These are phyloP conservation scores for Zygotorulaspora danielsina DNA, from an alignment of 805 yeast genomes.

Conservation along the genomic window DNA sequence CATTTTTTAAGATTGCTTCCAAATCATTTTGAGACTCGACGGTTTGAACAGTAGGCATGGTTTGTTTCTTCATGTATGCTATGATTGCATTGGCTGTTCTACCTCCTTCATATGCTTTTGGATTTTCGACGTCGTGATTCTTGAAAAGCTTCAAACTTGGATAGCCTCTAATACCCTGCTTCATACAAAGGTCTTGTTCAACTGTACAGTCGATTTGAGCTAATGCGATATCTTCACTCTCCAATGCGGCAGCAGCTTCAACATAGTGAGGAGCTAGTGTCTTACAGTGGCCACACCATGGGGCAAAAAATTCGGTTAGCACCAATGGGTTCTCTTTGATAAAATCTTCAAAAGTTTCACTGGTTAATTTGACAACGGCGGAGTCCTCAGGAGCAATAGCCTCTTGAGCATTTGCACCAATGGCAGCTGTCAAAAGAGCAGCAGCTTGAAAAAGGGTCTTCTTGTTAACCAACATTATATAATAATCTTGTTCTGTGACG, in stretches of 20 bases:
- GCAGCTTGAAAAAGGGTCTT: constrained; percentile 16
- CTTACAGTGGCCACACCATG: constrained; percentile 99
- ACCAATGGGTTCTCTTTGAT: constrained; percentile 71
- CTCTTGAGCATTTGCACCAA: constrained; percentile 43
- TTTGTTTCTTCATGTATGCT: constrained; percentile 72
- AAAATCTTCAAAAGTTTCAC: constrained; percentile 61
- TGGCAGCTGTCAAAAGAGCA: constrained; percentile 22
- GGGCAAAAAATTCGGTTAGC: constrained; percentile 83
- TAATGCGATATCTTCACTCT: constrained; percentile 58
- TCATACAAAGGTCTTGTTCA: constrained; percentile 64
- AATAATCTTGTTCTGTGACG: too few species aligned
- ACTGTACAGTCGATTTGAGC: constrained; percentile 86
- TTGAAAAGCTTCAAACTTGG: constrained; percentile 80
- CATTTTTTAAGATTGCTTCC: constrained; percentile 40
- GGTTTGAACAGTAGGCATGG: constrained; percentile 68
- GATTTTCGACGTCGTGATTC: constrained; percentile 40
- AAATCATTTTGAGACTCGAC: constrained; percentile 48
- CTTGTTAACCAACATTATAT: constrained; percentile 9
- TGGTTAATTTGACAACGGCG: constrained; percentile 76
- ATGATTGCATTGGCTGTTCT: constrained; percentile 78
- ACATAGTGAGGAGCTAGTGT: constrained; percentile 75
- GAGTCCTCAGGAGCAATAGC: constrained; percentile 79
- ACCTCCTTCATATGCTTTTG: constrained; percentile 73
- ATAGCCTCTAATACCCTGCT: constrained; percentile 70
- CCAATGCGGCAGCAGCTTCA: constrained; percentile 69